phyloP scores from a whole-genome alignment of 2,329 filamentous ascomycete species.

The Penicillium crustosum region DNA sequence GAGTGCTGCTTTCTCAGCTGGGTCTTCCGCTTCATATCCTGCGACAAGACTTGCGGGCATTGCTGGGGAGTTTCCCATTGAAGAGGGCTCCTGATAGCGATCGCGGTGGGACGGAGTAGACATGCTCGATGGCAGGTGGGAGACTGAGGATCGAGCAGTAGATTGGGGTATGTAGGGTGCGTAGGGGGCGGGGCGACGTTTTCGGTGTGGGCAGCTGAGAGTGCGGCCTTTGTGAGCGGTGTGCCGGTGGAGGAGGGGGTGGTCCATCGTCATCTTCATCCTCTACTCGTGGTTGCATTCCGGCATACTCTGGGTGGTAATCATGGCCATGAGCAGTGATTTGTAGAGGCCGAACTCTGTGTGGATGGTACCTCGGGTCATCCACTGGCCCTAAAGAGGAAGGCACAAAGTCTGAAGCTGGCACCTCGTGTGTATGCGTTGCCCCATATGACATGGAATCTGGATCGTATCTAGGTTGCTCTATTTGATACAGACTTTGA shows the following conservation, averaged over 20 bases:
- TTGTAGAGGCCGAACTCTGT: slow-evolving; percentile 27
- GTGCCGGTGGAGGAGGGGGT: slow-evolving; percentile 39
- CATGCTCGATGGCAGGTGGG: not conserved
- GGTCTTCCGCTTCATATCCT: slow-evolving; percentile 40
- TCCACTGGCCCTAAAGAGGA: slow-evolving; percentile 20
- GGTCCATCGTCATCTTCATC: slow-evolving; percentile 44
- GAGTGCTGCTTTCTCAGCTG: slow-evolving; percentile 29
- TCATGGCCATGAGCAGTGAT: slow-evolving; percentile 25
- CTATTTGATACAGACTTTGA: slow-evolving; percentile 22
- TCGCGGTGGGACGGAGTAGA: not conserved
- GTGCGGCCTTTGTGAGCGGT: slow-evolving; percentile 35
- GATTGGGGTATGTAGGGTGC: slow-evolving; percentile 26
- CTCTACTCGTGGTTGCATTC: slow-evolving; percentile 51
- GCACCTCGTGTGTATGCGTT: slow-evolving; percentile 21
- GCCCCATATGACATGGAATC: slow-evolving; percentile 25
- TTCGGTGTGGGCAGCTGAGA: slow-evolving; percentile 25
- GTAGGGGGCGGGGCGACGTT: slow-evolving; percentile 32
- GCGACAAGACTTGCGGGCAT: slow-evolving; percentile 45
- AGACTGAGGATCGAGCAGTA: slow-evolving; percentile 1
- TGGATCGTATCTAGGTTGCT: slow-evolving; percentile 27
- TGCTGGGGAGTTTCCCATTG: slow-evolving; percentile 26
- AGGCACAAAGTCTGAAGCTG: slow-evolving; percentile 20
- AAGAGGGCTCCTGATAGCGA: slow-evolving; percentile 1
- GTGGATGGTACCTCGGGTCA: slow-evolving; percentile 27
- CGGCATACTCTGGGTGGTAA: slow-evolving; percentile 41